Percentiles rank a stretch among this genome's conserved stretches.
Conservation (phyloP, 2,329 filamentous ascomycete species). For the Calonectria hawksworthii region DNA sequence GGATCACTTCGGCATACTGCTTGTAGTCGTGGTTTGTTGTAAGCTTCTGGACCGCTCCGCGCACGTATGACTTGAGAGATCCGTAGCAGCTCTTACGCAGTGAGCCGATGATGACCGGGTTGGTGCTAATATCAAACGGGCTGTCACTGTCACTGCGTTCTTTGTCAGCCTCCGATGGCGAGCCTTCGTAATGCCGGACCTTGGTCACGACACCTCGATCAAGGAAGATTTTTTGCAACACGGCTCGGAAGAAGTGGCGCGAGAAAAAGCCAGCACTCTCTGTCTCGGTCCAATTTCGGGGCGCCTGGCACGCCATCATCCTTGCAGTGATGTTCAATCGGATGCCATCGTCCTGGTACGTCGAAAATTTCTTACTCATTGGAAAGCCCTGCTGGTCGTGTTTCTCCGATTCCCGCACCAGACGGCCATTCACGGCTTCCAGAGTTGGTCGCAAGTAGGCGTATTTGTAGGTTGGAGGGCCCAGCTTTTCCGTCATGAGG, state of each 20-base stretch:
- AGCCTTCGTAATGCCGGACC: slow-evolving; percentile 57
- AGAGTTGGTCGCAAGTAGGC: slow-evolving; percentile 80
- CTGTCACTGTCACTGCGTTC: slow-evolving; percentile 47
- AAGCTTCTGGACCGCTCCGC: slow-evolving; percentile 85
- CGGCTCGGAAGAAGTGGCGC: slow-evolving; percentile 90
- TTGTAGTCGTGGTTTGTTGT: slow-evolving; percentile 69
- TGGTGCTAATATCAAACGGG: slow-evolving; percentile 72
- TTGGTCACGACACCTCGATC: slow-evolving; percentile 83
- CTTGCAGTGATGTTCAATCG: slow-evolving; percentile 94
- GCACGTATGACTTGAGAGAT: slow-evolving; percentile 82
- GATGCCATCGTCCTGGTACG: slow-evolving; percentile 73
- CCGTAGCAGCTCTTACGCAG: slow-evolving; percentile 84
- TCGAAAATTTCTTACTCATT: slow-evolving; percentile 81
- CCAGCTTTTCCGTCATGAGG: slow-evolving; percentile 89
- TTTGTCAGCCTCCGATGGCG: slow-evolving; percentile 31
- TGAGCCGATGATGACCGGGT: slow-evolving; percentile 88
- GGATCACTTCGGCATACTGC: slow-evolving; percentile 72
- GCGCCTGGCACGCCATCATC: slow-evolving; percentile 98
- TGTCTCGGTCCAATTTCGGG: slow-evolving; percentile 86
- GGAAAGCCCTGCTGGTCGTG: slow-evolving; percentile 94
- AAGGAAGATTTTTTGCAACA: slow-evolving; percentile 92
- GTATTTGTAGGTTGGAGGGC: slow-evolving; percentile 88
- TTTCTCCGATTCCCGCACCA: slow-evolving; percentile 76
- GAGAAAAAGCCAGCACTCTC: slow-evolving; percentile 93
- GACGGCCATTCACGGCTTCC: slow-evolving; percentile 76